Base-by-base conservation (phyloP, 352 stramenopile species). In the Elongisporangium senticosum region DNA sequence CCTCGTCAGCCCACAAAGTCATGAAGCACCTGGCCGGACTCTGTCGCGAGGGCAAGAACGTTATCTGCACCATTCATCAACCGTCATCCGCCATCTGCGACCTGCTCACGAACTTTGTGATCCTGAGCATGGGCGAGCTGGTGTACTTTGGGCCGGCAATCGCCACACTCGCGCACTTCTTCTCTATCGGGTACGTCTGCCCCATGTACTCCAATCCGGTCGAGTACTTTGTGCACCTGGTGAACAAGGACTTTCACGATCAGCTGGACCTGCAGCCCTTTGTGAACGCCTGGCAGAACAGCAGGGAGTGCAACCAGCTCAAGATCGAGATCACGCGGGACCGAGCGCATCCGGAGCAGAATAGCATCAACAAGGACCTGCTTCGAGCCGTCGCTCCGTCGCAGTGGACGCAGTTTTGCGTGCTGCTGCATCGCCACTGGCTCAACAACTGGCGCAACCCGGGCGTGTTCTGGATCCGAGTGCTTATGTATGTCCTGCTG, bases 101-200 rank as follows among this genome's bases (percentile, higher is more conserved):
- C 23, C 72, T 89, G 63, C 73, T 94, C 39, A 75, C 66, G n/a
- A 87, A 93, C 57, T 54, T 94, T 1, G 60, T 74, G 0, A 69
- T 93, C 47, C 60, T 93, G 24, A 76, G 70, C 19, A 63, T 67
- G 28, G 95, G 95, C 11, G 67, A 97, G 58, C 82, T 85, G 43
- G 67, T 98, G 24, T 98, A 96, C 65, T 96, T 94, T 64, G 91
- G 93, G 7, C 72, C 86, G 0, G 69, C 96, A 48, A 74, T 71
- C n/a, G 58, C 55, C 21, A 64, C 72, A 7, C 57, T 86, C 7
- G 24, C 58, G 1, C 75, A 93, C 40, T 89, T 93, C 39, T 74
- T 69, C 24, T 59, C 63, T 0, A 49, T 83, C 11, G 73, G 81
- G 0, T 85, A 79, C 58, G 59, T 69, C 15, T 90, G 81, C 43